Evolutionary conservation across 1,139 yeast species (phyloP), one percentile per base, ranked within the genome.

Genomic region (Pichia terricola): DNA sequence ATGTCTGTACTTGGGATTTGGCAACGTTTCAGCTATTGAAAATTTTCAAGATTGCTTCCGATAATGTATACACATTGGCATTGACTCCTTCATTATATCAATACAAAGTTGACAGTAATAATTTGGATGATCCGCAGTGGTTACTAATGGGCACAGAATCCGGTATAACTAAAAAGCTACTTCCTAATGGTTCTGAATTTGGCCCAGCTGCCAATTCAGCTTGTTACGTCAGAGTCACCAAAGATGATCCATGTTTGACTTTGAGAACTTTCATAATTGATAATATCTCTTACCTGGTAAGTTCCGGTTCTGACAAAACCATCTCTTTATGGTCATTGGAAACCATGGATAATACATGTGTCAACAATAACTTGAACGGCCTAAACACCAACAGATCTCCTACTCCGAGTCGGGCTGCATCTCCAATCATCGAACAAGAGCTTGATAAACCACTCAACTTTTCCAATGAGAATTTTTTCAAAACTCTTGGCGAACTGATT

Each of bases 1-100:
- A 70, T 31, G 73, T 88, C 16, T 81, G 80, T 48, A 79, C 85
- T 8, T 86, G 95, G 91, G 96, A 89, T 56, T 66, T 88, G 43
- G 76, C 80, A 43, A 87, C 96, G 0, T 72, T 72, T 42, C 96
- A 88, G 59, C 68, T 82, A 48, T 72, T 87, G 33, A 69, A 84
- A 42, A 70, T 81, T 0, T 67, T 77, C 55, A 69, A 70, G 40
- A 65, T 66, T 30, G 65, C 66, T 38, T 63, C 64, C 32, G 68
- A 67, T 26, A 80, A 75, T 46, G 70, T 77, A 7, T 66, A 70
- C 44, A 66, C 82, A 0, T 52, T 79, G 28, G 76, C 82, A 0
- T 73, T 80, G 4, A 63, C 66, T 48, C 49, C 51, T 4, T 8
- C 7, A 36, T n/a, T 28, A n/a, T n/a, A n/a, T n/a, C n/a, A n/a